These are phyloP conservation scores for Aspergillus leporis DNA, from an alignment of 495 filamentous ascomycete genomes.

Conservation along the genomic window DNA sequence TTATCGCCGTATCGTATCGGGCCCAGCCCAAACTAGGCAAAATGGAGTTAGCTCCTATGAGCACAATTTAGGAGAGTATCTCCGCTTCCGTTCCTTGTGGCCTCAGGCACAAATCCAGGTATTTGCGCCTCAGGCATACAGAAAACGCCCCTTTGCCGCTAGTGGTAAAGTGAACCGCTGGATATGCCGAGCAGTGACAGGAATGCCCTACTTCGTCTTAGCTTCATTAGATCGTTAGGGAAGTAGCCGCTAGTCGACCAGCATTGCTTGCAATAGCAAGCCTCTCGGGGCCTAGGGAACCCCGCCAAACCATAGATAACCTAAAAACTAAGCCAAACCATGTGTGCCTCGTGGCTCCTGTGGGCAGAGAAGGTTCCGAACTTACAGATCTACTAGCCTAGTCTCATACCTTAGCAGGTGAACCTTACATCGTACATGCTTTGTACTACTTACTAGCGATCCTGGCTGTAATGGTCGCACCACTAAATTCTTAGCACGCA, in stretches of 20 bases:
- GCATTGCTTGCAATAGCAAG: background rate
- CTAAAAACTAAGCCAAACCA: slow-evolving; percentile 9
- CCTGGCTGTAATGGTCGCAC: slow-evolving; percentile 2
- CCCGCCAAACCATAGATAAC: slow-evolving; percentile 22
- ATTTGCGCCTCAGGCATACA: slow-evolving; percentile 4
- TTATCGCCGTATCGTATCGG: slow-evolving; percentile 3
- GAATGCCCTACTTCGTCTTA: slow-evolving; percentile 6
- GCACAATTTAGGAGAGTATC: background rate
- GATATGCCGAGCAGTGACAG: background rate
- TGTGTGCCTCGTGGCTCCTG: slow-evolving; percentile 8
- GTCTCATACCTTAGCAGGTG: slow-evolving; percentile 1
- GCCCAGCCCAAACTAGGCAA: slow-evolving; percentile 1
- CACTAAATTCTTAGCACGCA: slow-evolving; percentile 6
- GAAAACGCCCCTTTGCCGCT: background rate
- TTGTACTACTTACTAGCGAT: slow-evolving; percentile 7
- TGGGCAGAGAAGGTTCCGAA: slow-evolving; percentile 11
- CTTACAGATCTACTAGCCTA: slow-evolving; percentile 15
- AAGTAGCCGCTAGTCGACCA: slow-evolving; percentile 18
- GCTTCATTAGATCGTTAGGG: slow-evolving; percentile 4
- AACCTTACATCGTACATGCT: slow-evolving; percentile 9
- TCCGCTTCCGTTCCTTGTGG: background rate
- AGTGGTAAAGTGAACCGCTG: background rate
- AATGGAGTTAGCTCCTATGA: background rate
- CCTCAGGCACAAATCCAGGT: background rate
- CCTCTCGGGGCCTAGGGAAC: slow-evolving; percentile 11